These are phyloP conservation scores for Tricladium varicosporioides DNA, from an alignment of 2,329 filamentous ascomycete genomes.

Conservation along the genomic window DNA sequence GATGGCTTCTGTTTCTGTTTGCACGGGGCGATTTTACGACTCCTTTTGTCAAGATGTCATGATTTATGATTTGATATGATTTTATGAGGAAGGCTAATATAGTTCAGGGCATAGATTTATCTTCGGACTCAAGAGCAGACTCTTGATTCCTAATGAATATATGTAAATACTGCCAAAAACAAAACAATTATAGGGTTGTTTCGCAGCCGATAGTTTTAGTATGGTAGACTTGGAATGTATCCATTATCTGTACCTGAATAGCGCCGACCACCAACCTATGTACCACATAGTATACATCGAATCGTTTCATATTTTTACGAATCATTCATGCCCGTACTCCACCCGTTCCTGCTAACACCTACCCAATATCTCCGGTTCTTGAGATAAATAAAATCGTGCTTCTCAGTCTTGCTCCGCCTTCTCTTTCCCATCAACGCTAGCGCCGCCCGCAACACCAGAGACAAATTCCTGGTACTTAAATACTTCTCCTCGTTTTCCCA, in stretches of 20 bases:
- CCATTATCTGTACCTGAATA: neutral
- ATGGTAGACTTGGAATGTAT: too few relatives aligned
- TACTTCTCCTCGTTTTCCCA: conserved; percentile 73
- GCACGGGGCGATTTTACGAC: neutral
- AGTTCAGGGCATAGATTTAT: neutral
- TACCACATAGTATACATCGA: neutral
- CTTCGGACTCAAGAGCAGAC: neutral
- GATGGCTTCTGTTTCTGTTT: too few relatives aligned
- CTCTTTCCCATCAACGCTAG: conserved; percentile 25
- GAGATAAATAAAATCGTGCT: too few relatives aligned
- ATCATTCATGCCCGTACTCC: neutral
- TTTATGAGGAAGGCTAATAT: neutral
- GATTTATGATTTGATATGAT: neutral
- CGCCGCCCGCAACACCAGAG: conserved; percentile 29
- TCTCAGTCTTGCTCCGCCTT: conserved; percentile 8
- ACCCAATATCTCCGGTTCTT: too few relatives aligned
- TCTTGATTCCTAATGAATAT: too few relatives aligned
- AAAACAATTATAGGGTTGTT: too few relatives aligned
- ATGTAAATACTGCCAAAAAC: too few relatives aligned
- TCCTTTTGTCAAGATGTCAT: neutral
- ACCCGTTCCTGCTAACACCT: neutral
- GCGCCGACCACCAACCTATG: too few relatives aligned
- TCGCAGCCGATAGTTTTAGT: too few relatives aligned
- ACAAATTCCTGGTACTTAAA: conserved; percentile 96
- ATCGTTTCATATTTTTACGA: neutral